These are phyloP conservation scores for Penicillium coffeae DNA, from an alignment of 495 filamentous ascomycete genomes.

Conservation along the genomic window DNA sequence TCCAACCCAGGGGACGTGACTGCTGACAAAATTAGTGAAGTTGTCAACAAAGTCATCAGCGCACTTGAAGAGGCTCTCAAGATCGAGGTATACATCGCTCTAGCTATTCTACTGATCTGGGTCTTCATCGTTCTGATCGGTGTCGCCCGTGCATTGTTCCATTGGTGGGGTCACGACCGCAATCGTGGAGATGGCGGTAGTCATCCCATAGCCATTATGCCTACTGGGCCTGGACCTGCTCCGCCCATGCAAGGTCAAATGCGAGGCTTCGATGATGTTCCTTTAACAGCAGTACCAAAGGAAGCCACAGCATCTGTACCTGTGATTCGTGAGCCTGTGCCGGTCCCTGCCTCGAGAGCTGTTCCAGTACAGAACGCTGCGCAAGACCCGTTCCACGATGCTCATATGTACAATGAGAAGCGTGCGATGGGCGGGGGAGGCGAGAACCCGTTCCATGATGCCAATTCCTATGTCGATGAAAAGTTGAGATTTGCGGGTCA, in stretches of 20 bases:
- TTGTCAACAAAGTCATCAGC: constrained; percentile 61
- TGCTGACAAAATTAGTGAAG: constrained; percentile 74
- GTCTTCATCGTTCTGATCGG: constrained; percentile 72
- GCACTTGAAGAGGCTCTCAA: constrained; percentile 61
- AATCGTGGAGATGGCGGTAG: constrained; percentile 47
- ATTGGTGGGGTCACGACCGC: constrained; percentile 39
- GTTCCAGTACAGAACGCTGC: neutral
- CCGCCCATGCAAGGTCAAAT: constrained; percentile 14
- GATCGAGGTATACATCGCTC: constrained; percentile 73
- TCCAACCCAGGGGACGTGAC: constrained; percentile 63
- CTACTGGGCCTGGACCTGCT: constrained; percentile 3
- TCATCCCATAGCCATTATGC: constrained; percentile 21
- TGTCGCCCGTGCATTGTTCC: constrained; percentile 57
- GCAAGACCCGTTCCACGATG: neutral
- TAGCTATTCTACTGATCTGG: constrained; percentile 67
- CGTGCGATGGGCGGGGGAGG: neutral
- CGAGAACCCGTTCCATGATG: constrained; percentile 6
- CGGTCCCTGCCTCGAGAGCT: constrained; percentile 16
- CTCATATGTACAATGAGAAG: neutral
- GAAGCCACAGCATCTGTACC: constrained; percentile 6
- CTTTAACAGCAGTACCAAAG: constrained; percentile 28
- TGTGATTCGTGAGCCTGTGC: constrained; percentile 27
- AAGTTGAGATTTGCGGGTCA: constrained; percentile 42
- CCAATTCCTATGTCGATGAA: neutral
- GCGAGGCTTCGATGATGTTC: constrained; percentile 30